phyloP scores from a whole-genome alignment of 495 filamentous ascomycete genomes.

The Tuber aestivum region DNA sequence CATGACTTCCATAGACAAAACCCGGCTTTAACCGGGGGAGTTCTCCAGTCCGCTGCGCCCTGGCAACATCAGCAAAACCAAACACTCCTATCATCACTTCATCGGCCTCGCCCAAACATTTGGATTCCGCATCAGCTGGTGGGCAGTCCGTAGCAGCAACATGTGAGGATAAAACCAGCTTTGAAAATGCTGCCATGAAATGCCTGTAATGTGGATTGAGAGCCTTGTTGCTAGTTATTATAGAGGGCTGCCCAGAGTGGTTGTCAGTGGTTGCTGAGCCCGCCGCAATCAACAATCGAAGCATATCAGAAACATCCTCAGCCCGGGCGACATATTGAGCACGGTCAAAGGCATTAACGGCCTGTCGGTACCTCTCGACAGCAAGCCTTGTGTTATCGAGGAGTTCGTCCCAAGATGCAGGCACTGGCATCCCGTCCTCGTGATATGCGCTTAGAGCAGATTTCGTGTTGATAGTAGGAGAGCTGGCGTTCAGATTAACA shows the following conservation, averaged over 20 bases:
- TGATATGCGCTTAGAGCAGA: conserved; percentile 24
- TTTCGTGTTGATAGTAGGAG: conserved; percentile 46
- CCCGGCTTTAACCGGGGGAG: conserved; percentile 86
- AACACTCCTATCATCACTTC: conserved; percentile 89
- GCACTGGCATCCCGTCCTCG: conserved; percentile 68
- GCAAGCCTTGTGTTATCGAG: conserved; percentile 85
- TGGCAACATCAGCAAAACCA: conserved; percentile 90
- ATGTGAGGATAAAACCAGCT: conserved; percentile 95
- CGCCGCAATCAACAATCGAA: conserved; percentile 86
- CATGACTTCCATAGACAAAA: conserved; percentile 74
- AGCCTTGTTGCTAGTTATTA: conserved; percentile 93
- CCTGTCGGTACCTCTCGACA: conserved; percentile 79
- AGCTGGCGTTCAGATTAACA: conserved; percentile 61
- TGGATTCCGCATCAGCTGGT: conserved; percentile 69
- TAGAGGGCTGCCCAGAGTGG: conserved; percentile 97
- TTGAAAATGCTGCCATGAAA: conserved; percentile 99
- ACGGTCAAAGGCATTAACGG: conserved; percentile 68
- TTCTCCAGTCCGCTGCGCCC: conserved; percentile 80
- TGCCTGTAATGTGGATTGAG: conserved; percentile 96
- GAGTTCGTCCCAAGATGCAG: conserved; percentile 79
- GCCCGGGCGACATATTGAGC: conserved; percentile 87
- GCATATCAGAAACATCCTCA: conserved; percentile 94
- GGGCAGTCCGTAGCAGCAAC: conserved; percentile 94
- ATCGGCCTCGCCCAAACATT: conserved; percentile 92
- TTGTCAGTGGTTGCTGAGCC: conserved; percentile 97